Evolutionary conservation across 805 yeast species (phyloP), one percentile per base, ranked within the genome.

Genomic region (Pichia rugopelliculosa): DNA sequence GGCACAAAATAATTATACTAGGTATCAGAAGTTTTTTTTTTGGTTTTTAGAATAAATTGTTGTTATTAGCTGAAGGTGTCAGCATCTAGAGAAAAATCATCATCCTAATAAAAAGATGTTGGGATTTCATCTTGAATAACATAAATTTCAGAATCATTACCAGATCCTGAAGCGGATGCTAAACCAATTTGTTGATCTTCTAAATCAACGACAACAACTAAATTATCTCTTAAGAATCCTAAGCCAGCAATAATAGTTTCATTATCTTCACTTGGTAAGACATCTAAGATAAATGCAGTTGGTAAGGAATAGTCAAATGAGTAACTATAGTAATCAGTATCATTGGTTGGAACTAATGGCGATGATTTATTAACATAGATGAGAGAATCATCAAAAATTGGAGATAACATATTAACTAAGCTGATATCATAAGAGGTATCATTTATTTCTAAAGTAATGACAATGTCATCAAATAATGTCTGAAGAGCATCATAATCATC

Each of bases 121-220:
- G 34, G 34, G n/a, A 30, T 22, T 20, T 20, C 24, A 20, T 36
- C 22, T 7, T 38, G 6, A 23, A 23, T 25, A 23, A 8, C 27
- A n/a, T 23, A 17, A n/a, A 23, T 23, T 8, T 22, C 22, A 4
- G 20, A 2, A 10, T 15, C 11, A n/a, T n/a, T 20, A 7, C 25
- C 12, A n/a, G 23, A n/a, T 21, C 27, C 11, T 23, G 11, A 2
- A 38, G 17, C 9, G 15, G 23, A 18, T 3, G 79, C 79, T n/a
- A 76, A 39, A 3, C 71, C 70, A 23, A 75, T 56, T 39, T 68
- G 66, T 21, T 60, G 55, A 39, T 66, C 64, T 37, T 73, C 78
- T 42, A 76, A 57, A 57, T 77, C 79, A 53, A 67, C 75, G 36
- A 75, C 77, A n/a, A 69, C 66, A 52, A 75, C 75, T 0, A 76